Evolutionary conservation across 805 yeast genomes (phyloP), one percentile per base, ranked within the genome.

Genomic region (Yamadazyma phyllophila): DNA sequence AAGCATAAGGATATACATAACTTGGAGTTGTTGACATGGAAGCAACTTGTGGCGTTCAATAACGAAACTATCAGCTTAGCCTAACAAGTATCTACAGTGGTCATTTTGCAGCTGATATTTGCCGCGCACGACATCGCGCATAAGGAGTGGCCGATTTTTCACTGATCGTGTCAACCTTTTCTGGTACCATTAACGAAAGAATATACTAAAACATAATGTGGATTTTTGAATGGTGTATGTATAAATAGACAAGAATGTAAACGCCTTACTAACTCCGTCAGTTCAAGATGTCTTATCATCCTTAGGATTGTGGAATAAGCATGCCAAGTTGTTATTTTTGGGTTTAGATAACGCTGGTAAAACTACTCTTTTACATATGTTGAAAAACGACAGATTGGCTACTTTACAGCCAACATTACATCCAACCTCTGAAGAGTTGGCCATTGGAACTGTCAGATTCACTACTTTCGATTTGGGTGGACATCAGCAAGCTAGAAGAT

Each of bases 391-490:
- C 71, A 84, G 99, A 72, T 80, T 94, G 72, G 99, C 99, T 48
- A 90, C 97, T 39, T 79, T 94, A 60, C 96, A 90, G 69, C 99
- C 99, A 58, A 94, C 99, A 26, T 82, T 91, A 69, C 99, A 94
- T 68, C 99, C 99, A 61, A 90, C 99, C 14, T 89, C 97, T 20
- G 99, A 94, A 71, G 99, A 94, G 67, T 80, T 94, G 60, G 91
- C 97, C 51, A 94, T 94, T 59, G 99, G 98, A 57, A 85, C 87
- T 57, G 95, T 92, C 51, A 85, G 92, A 67, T 94, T 94, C 78
- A 94, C 99, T 49, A 94, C 99, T 26, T 94, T 94, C 60, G 99
- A 94, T 68, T 78, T 94, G 58, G 99, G 99, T 70, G 99, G 99
- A 36, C 99, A 94, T 75, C 85, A 81, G 67, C 97, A 92, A 73